phyloP scores from a whole-genome alignment of 176 grass and related monocot genomes.

The Oryza glaberrima region DNA sequence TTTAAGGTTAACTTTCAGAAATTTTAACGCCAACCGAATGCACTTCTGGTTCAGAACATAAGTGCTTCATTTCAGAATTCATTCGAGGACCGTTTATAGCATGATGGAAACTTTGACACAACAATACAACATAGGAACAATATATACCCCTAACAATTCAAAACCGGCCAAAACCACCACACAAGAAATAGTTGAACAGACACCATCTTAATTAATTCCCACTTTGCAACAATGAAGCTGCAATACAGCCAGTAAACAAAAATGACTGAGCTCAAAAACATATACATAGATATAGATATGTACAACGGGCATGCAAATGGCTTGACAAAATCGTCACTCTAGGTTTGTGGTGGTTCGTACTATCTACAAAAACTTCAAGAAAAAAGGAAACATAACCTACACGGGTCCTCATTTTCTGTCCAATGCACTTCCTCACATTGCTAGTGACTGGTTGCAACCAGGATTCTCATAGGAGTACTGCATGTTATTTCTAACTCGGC shows the following conservation, averaged over 20 bases:
- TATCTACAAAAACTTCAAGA: constrained; percentile 35
- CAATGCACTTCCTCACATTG: constrained; percentile 32
- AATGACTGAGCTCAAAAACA: constrained; percentile 30
- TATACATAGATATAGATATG: constrained; percentile 20
- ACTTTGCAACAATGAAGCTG: constrained; percentile 20
- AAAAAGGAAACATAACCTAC: constrained; percentile 4
- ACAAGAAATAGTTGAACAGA: not conserved
- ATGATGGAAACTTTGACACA: not conserved
- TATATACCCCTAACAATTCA: not conserved
- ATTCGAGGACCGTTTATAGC: not conserved
- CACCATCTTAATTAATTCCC: not conserved
- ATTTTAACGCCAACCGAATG: too few relatives aligned
- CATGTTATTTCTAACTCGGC: constrained; percentile 51
- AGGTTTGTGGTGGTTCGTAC: constrained; percentile 19
- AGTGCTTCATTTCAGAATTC: too few relatives aligned
- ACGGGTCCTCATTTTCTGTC: constrained; percentile 15
- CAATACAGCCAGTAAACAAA: constrained; percentile 34
- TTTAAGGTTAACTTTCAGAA: too few relatives aligned
- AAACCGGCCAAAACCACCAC: constrained; percentile 7
- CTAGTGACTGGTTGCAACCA: constrained; percentile 55
- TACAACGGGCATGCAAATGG: not conserved
- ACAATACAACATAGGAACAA: not conserved
- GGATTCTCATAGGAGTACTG: constrained; percentile 46
- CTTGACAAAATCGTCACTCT: constrained; percentile 36
- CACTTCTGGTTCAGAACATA: too few relatives aligned